Percentiles rank a stretch among this genome's conserved stretches.
Conservation (phyloP, 2,329 filamentous ascomycete species). For the Aspergillus calidoustus region DNA sequence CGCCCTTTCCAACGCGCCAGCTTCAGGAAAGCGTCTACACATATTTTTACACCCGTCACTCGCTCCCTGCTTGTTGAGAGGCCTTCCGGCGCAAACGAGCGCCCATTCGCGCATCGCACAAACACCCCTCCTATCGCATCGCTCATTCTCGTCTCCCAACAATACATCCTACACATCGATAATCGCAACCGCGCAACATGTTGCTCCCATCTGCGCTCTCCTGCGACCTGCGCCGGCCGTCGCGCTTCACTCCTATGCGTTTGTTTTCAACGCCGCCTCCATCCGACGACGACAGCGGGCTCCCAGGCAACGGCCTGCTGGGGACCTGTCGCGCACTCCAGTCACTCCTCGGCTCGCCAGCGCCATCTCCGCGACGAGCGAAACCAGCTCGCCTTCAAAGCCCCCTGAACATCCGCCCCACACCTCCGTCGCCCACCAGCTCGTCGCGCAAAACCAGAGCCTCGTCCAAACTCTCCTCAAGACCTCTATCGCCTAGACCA, state of each 20-base stretch:
- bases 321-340: conserved; percentile 50
- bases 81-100: conserved; percentile 39
- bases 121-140: conserved; percentile 11
- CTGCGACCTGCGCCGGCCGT: conserved; percentile 46
- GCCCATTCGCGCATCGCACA: conserved; percentile 32
- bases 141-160: conserved; percentile 15
- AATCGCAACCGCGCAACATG: conserved; percentile 36
- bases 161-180: background rate
- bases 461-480: conserved; percentile 26
- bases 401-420: conserved; percentile 39
- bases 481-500: conserved; percentile 31
- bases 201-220: conserved; percentile 52
- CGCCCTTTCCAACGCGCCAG: conserved; percentile 31
- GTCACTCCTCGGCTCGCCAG: conserved; percentile 47
- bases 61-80: conserved; percentile 29
- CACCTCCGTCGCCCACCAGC: conserved; percentile 20
- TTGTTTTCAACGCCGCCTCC: conserved; percentile 46
- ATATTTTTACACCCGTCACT: conserved; percentile 26
- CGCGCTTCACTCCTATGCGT: conserved; percentile 41
- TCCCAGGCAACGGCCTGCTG: conserved; percentile 43
- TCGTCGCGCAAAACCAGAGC: conserved; percentile 34
- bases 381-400: conserved; percentile 47
- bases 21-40: conserved; percentile 10
- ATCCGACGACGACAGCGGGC: conserved; percentile 38
- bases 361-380: conserved; percentile 39